Conservation (phyloP, 1,139 yeast genomes). For the Blastobotrys raffinosifermentans region DNA sequence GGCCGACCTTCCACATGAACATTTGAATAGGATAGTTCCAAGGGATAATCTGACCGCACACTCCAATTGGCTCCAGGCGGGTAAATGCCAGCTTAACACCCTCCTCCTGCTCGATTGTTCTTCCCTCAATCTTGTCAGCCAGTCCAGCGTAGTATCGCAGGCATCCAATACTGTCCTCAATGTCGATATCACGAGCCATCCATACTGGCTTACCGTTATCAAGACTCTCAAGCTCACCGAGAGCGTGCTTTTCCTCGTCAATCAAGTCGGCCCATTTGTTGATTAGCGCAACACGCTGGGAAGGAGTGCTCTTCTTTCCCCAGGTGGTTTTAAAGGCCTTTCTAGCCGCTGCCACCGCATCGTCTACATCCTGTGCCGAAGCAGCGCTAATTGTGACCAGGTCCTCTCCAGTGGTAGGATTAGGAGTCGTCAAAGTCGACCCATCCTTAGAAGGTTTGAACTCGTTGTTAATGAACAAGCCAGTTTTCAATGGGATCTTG, state of each 20-base stretch:
- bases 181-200: constrained; percentile 43
- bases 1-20: constrained; percentile 81
- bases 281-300: constrained; percentile 44
- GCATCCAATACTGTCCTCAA: constrained; percentile 54
- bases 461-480: constrained; percentile 51
- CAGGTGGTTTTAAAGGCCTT: constrained; percentile 54
- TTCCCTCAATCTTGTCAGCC: constrained; percentile 79
- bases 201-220: constrained; percentile 59
- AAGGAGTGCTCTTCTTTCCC: constrained; percentile 42
- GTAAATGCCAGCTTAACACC: constrained; percentile 70
- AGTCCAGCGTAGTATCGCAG: constrained; percentile 76
- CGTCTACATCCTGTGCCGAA: constrained; percentile 60
- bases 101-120: constrained; percentile 56
- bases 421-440: constrained; percentile 18
- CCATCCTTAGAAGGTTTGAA: constrained; percentile 41
- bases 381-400: constrained; percentile 67
- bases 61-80: constrained; percentile 75
- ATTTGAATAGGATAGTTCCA: constrained; percentile 84
- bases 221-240: constrained; percentile 55
- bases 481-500: neutral
- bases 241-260: constrained; percentile 42
- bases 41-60: constrained; percentile 75
- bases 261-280: constrained; percentile 48
- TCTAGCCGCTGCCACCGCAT: constrained; percentile 70
- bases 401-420: constrained; percentile 64